phyloP scores from a whole-genome alignment of 495 filamentous ascomycete genomes.

The Lophiotrema nucula region DNA sequence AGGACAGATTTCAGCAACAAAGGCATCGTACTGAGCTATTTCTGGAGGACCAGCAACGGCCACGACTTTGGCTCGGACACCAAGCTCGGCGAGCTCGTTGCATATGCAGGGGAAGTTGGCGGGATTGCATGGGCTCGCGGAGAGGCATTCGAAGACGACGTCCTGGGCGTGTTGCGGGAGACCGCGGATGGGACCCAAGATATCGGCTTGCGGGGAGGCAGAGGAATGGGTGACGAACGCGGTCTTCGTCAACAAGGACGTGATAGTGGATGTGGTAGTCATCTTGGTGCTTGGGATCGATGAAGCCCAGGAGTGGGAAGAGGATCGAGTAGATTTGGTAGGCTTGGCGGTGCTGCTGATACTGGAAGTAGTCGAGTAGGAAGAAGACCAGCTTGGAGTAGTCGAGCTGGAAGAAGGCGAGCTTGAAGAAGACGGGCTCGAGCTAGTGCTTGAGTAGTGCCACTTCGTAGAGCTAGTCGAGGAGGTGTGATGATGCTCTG shows the following conservation, averaged over 20 bases:
- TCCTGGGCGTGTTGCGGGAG: constrained; percentile 12
- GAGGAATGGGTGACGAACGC: background rate
- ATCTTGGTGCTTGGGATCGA: constrained; percentile 5
- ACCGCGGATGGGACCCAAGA: constrained; percentile 6
- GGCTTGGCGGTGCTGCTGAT: background rate
- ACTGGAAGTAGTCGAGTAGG: background rate
- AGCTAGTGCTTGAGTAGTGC: background rate
- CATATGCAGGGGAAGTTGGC: constrained; percentile 21
- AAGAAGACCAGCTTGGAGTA: background rate
- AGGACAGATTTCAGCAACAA: constrained; percentile 4
- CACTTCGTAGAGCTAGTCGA: background rate
- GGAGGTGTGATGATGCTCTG: background rate
- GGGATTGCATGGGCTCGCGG: constrained; percentile 10
- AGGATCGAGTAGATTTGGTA: background rate
- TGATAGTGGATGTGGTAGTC: constrained; percentile 6
- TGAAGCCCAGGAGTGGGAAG: background rate
- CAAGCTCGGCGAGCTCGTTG: constrained; percentile 1
- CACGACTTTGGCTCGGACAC: background rate
- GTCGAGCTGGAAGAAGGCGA: background rate
- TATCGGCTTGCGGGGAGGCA: background rate
- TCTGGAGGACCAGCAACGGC: too few relatives aligned
- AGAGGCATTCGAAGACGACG: constrained; percentile 9
- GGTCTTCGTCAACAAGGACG: constrained; percentile 1
- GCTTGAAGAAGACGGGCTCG: background rate
- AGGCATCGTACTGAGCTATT: constrained; percentile 8